These are phyloP conservation scores for Sedum album DNA, from an alignment of 164 flowering plant species.

Conservation along the genomic window DNA sequence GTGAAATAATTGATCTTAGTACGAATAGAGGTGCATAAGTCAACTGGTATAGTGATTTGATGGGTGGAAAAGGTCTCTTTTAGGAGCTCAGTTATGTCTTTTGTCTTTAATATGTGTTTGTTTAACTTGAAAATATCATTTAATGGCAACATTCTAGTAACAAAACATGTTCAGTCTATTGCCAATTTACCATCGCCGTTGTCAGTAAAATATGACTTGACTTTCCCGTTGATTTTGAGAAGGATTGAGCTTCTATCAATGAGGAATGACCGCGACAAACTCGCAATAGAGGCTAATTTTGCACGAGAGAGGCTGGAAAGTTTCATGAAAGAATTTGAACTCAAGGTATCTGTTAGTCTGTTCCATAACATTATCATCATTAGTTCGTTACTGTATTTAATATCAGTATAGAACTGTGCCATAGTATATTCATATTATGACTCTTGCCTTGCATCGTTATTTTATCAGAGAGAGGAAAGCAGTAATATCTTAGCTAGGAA, in stretches of 20 bases:
- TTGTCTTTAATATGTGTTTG: too few species aligned
- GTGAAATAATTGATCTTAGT: too few species aligned
- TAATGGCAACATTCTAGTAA: too few species aligned
- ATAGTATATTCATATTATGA: neutral
- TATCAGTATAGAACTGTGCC: too few species aligned
- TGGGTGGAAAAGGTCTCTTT: too few species aligned
- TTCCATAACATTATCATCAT: neutral
- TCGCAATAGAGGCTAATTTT: constrained; percentile 55
- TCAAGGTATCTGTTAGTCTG: constrained; percentile 40
- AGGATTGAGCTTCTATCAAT: constrained; percentile 42
- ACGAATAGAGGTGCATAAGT: too few species aligned
- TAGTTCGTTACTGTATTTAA: too few species aligned
- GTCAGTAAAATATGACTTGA: neutral
- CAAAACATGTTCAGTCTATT: too few species aligned
- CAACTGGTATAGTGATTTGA: too few species aligned
- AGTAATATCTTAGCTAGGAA: constrained; percentile 60
- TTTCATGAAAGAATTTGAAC: constrained; percentile 51
- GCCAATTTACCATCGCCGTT: neutral
- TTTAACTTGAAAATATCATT: too few species aligned
- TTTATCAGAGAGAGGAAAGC: constrained; percentile 48
- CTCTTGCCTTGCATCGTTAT: constrained; percentile 1
- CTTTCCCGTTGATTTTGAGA: neutral
- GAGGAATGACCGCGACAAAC: constrained; percentile 56
- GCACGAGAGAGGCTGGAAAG: constrained; percentile 49
- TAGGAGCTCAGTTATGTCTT: too few species aligned